These are phyloP conservation scores for Coemansia sp. DNA, from an alignment of 192 early-diverging fungal genomes.

Conservation along the genomic window DNA sequence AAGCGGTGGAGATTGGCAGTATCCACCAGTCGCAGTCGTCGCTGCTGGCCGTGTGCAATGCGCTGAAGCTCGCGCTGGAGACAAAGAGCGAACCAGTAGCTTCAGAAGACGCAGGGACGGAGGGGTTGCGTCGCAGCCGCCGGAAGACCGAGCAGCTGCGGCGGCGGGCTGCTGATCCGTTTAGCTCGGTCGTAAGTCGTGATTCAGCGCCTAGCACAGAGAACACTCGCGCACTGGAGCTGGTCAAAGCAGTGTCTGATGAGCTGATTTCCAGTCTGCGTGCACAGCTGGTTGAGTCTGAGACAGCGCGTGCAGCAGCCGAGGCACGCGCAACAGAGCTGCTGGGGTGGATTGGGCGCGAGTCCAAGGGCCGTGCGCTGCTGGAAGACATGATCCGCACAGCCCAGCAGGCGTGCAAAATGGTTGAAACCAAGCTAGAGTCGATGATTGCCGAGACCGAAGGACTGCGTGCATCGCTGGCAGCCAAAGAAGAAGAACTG, in stretches of 20 bases:
- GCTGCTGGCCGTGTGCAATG: slow-evolving; percentile 31
- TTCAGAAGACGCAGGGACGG: background rate
- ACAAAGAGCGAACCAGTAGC: background rate
- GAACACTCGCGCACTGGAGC: slow-evolving; percentile 24
- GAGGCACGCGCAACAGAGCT: slow-evolving; percentile 49
- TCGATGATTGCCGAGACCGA: slow-evolving; percentile 30
- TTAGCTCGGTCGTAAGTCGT: slow-evolving; percentile 11
- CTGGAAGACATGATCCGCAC: slow-evolving; percentile 56
- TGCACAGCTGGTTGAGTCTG: slow-evolving; percentile 22
- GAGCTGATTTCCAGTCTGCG: slow-evolving; percentile 33
- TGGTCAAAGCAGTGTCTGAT: slow-evolving; percentile 32
- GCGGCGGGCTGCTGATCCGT: slow-evolving; percentile 25
- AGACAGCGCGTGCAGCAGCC: slow-evolving; percentile 30
- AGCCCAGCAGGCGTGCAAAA: slow-evolving; percentile 54
- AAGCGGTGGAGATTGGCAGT: slow-evolving; percentile 27
- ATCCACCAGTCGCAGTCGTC: slow-evolving; percentile 33
- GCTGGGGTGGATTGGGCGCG: slow-evolving; percentile 53
- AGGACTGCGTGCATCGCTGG: slow-evolving; percentile 12
- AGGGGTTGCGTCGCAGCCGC: slow-evolving; percentile 23
- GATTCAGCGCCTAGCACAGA: background rate
- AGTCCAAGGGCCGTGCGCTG: slow-evolving; percentile 54
- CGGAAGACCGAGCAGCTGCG: slow-evolving; percentile 50
- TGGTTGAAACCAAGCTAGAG: slow-evolving; percentile 41
- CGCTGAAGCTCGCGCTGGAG: slow-evolving; percentile 17
- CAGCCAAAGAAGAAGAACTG: slow-evolving; percentile 26